Conservation (phyloP, 768 basidiomycete genomes). For the Butyriboletus loyo region DNA sequence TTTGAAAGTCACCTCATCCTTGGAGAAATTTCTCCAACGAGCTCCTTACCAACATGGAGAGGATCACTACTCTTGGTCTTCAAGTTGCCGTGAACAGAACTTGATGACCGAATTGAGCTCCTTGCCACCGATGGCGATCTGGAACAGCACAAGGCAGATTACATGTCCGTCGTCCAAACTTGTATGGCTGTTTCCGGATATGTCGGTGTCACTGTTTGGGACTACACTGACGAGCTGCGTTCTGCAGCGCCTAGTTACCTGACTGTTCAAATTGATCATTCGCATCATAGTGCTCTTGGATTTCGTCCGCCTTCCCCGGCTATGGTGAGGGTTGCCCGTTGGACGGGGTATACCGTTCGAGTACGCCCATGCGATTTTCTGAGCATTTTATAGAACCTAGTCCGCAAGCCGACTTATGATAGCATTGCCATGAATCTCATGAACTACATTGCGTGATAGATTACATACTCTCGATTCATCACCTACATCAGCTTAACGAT, state of each 20-base stretch:
- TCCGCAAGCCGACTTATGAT: conserved; percentile 15
- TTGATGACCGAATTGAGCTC: conserved; percentile 57
- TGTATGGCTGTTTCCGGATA: conserved; percentile 42
- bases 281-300: conserved; percentile 15
- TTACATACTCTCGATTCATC: neutral
- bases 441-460: neutral
- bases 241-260: conserved; percentile 6
- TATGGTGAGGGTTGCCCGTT: conserved; percentile 19
- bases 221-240: conserved; percentile 36
- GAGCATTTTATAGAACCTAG: conserved; percentile 5
- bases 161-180: conserved; percentile 51
- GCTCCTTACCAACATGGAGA: conserved; percentile 46
- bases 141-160: conserved; percentile 56
- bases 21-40: conserved; percentile 47
- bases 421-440: conserved; percentile 12
- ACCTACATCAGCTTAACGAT: neutral
- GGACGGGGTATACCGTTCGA: conserved; percentile 6
- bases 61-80: conserved; percentile 57
- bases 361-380: neutral
- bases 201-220: conserved; percentile 41
- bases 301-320: conserved; percentile 3
- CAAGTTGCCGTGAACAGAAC: conserved; percentile 71
- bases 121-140: conserved; percentile 48
- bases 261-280: conserved; percentile 10
- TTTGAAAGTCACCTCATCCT: conserved; percentile 61